Percentiles rank a stretch among this genome's conserved stretches.
Conservation (phyloP, 2,329 filamentous ascomycete genomes). For the Penicillium sp. region DNA sequence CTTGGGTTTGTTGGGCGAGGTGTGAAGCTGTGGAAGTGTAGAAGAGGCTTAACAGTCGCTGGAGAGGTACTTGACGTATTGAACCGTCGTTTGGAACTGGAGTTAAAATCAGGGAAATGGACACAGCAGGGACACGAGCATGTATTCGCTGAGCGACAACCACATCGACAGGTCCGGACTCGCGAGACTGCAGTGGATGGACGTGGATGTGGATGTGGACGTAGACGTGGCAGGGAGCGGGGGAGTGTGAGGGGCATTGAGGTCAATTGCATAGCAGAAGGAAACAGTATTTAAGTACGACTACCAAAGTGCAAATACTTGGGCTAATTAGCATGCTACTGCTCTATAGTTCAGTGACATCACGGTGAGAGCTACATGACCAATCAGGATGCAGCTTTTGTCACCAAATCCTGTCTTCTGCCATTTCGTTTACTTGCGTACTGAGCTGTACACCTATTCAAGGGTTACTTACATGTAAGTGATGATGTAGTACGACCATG, state of each 20-base stretch:
- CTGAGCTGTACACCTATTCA: not conserved
- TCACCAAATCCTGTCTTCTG: not conserved
- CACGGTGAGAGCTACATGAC: not conserved
- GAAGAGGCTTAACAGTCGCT: not conserved
- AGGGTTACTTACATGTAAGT: not conserved
- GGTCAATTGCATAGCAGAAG: not conserved
- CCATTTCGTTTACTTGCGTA: not conserved
- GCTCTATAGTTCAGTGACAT: not conserved
- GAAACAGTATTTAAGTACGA: not conserved
- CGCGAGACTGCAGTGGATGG: constrained; percentile 8
- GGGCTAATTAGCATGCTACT: not conserved
- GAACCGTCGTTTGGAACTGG: not conserved
- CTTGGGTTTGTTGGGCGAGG: not conserved
- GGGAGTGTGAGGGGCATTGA: constrained; percentile 5
- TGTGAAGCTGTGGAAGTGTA: not conserved
- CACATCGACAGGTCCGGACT: constrained; percentile 18
- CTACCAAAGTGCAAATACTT: too few relatives aligned
- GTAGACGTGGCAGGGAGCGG: constrained; percentile 9
- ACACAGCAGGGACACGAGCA: constrained; percentile 25
- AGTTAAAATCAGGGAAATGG: constrained; percentile 14
- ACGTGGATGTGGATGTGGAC: not conserved
- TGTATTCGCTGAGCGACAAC: constrained; percentile 16
- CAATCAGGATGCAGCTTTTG: not conserved
- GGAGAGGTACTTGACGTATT: not conserved
- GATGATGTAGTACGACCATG: not conserved